Conservation (phyloP, 306 rosid genomes). For the Gastrolobium villosum region DNA sequence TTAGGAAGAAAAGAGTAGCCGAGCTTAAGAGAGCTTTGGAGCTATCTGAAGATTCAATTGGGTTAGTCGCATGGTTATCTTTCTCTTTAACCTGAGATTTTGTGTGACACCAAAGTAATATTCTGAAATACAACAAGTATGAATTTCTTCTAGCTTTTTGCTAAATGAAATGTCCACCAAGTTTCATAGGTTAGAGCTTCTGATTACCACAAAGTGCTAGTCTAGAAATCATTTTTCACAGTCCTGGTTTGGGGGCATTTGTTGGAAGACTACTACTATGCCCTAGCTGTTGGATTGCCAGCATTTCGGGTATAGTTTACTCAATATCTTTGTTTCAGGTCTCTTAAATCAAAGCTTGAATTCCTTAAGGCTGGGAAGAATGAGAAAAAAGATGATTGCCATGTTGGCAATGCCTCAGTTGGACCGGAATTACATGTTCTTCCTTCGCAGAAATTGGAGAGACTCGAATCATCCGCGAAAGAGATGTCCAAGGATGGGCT, state of each 20-base stretch:
- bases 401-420: slow-evolving; percentile 48
- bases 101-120: background rate
- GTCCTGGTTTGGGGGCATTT: background rate
- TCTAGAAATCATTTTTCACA: background rate
- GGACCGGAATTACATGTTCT: slow-evolving; percentile 52
- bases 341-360: slow-evolving; percentile 68
- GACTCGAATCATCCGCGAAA: slow-evolving; percentile 57
- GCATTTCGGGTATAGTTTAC: slow-evolving; percentile 25
- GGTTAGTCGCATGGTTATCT: slow-evolving; percentile 60
- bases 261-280: background rate
- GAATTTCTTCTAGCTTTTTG: slow-evolving; percentile 15
- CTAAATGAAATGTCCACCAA: background rate
- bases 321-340: slow-evolving; percentile 53
- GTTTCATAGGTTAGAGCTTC: background rate
- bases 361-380: slow-evolving; percentile 58
- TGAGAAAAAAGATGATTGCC: slow-evolving; percentile 50
- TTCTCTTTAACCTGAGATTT: slow-evolving; percentile 9
- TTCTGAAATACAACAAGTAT: background rate
- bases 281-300: background rate
- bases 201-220: background rate
- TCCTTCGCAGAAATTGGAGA: slow-evolving; percentile 51
- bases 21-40: slow-evolving; percentile 75
- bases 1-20: slow-evolving; percentile 69
- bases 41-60: slow-evolving; percentile 74
- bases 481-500: slow-evolving; percentile 69